A percentile compares a stretch with the other conserved stretches of the same genome.
Conservation (phyloP, 495 filamentous ascomycete genomes). For the Friedmanniomyces endolithicus region DNA sequence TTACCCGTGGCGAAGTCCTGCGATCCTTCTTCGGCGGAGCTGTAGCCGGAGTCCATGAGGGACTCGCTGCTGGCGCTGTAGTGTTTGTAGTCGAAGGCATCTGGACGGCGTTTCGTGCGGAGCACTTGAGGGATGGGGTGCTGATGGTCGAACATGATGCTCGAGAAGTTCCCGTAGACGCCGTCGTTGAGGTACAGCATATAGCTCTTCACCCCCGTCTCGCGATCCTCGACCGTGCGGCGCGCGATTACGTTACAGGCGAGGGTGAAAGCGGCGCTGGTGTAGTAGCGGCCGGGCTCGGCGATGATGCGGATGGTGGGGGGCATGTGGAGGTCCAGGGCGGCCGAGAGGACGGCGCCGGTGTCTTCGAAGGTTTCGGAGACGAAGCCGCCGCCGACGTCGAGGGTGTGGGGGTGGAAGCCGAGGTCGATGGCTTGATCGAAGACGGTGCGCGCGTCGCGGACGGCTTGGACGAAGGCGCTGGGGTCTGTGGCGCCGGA, state of each 20-base stretch:
- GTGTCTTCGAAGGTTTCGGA: conserved; percentile 83
- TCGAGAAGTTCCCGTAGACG: conserved; percentile 94
- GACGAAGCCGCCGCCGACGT: conserved; percentile 89
- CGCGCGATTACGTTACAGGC: conserved; percentile 94
- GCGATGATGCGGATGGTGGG: conserved; percentile 78
- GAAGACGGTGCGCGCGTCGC: conserved; percentile 79
- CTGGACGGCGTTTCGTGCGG: conserved; percentile 36
- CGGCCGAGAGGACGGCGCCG: conserved; percentile 63
- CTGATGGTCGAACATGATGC: conserved; percentile 98
- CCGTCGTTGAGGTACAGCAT: conserved; percentile 97
- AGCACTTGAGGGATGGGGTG: conserved; percentile 74
- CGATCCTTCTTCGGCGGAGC: conserved; percentile 9
- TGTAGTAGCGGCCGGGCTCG: conserved; percentile 93
- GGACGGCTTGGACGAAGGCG: conserved; percentile 79
- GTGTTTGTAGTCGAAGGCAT: conserved; percentile 31
- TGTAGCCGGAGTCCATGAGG: conserved; percentile 16
- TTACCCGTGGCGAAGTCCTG: conserved; percentile 13
- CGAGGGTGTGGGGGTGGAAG: conserved; percentile 70
- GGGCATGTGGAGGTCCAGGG: conserved; percentile 80
- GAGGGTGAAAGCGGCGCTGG: conserved; percentile 80
- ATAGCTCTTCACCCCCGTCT: conserved; percentile 51
- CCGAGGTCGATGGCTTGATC: conserved; percentile 71
- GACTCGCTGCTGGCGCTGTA: conserved; percentile 11
- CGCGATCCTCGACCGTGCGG: conserved; percentile 60
- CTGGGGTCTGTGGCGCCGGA: conserved; percentile 84